Conservation (phyloP, 306 rosid species). For the Fragaria nilgerrensis region DNA sequence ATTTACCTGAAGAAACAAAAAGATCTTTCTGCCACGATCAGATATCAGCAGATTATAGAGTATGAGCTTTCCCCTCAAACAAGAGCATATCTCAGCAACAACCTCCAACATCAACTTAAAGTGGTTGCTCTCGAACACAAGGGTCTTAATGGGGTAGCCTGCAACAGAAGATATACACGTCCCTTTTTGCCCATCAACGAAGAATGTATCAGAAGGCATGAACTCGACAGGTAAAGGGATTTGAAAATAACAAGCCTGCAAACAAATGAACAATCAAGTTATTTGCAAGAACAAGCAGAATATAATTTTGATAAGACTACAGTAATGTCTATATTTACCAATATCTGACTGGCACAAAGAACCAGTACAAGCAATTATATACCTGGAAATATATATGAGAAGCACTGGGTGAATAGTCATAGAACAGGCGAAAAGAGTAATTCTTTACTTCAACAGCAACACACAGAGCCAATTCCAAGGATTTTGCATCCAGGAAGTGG, state of each 20-base stretch:
- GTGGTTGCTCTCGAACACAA: conserved; percentile 32
- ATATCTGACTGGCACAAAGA: background rate
- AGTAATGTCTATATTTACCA: background rate
- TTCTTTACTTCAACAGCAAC: conserved; percentile 41
- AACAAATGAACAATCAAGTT: background rate
- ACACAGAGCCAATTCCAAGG: conserved; percentile 34
- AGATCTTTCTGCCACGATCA: conserved; percentile 36
- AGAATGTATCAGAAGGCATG: conserved; percentile 29
- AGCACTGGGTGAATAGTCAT: conserved; percentile 27
- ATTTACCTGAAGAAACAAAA: conserved; percentile 38
- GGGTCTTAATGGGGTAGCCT: conserved; percentile 38
- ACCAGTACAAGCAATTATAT: background rate
- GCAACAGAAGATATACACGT: conserved; percentile 26
- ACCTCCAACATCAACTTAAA: conserved; percentile 24
- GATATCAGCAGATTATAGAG: conserved; percentile 34
- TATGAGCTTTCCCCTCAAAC: conserved; percentile 27
- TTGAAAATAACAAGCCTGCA: conserved; percentile 43
- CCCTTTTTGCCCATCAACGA: conserved; percentile 11
- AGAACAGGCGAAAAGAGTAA: conserved; percentile 37
- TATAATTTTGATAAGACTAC: background rate
- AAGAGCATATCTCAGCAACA: conserved; percentile 31
- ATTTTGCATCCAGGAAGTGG: conserved; percentile 27
- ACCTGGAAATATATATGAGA: conserved; percentile 40
- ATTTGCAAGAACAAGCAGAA: background rate
- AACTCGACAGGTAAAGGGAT: conserved; percentile 41